phyloP scores from a whole-genome alignment of 176 grass and related monocot genomes.

The Triticum urartu region DNA sequence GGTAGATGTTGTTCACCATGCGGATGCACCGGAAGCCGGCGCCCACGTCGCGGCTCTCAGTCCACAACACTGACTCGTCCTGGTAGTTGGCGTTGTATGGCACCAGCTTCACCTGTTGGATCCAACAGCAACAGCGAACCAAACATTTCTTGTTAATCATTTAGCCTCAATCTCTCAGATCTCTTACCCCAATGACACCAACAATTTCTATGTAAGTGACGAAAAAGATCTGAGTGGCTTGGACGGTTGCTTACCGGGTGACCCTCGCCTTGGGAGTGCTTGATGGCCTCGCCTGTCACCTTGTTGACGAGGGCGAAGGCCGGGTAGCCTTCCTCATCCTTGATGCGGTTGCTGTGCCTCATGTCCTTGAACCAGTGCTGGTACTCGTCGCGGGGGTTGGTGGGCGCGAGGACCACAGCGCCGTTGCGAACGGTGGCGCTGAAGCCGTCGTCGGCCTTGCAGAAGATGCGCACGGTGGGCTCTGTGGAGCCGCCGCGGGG shows the following conservation, averaged over 20 bases:
- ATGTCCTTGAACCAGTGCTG: constrained; percentile 98
- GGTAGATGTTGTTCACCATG: constrained; percentile 96
- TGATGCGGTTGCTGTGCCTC: constrained; percentile 70
- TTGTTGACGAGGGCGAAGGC: constrained; percentile 81
- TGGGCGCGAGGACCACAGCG: constrained; percentile 57
- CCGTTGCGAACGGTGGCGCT: constrained; percentile 65
- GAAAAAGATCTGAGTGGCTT: background rate
- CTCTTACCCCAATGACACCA: too few species aligned
- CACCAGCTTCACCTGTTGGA: constrained; percentile 62
- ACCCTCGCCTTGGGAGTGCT: constrained; percentile 74
- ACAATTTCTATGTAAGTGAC: background rate
- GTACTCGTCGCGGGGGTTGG: constrained; percentile 61
- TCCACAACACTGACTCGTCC: constrained; percentile 92
- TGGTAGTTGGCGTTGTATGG: constrained; percentile 66
- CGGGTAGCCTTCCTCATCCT: constrained; percentile 87
- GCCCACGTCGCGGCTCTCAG: constrained; percentile 79
- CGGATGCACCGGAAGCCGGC: constrained; percentile 82
- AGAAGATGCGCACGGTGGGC: constrained; percentile 73
- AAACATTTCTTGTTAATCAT: background rate
- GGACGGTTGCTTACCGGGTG: constrained; percentile 48
- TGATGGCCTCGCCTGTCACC: constrained; percentile 79
- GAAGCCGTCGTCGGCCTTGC: constrained; percentile 72
- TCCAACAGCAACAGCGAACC: background rate
- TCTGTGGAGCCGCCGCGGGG: constrained; percentile 29
- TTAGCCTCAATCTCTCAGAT: background rate